Evolutionary conservation across 768 basidiomycete genomes (phyloP).

Genomic region (Naganishia randhawae): DNA sequence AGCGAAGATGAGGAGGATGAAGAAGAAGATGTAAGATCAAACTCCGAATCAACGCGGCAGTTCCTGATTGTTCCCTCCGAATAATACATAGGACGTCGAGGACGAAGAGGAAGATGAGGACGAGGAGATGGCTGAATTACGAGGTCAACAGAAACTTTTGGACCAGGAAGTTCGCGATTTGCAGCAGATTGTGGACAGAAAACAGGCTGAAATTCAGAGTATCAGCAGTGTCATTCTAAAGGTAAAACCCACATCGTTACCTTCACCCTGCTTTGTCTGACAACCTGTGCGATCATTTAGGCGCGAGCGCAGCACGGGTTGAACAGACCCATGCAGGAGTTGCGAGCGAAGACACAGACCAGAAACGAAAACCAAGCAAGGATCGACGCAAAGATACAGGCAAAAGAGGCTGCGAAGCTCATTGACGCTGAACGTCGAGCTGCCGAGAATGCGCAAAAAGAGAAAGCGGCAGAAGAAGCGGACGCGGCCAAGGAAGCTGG

Average conservation of each 20-base stretch:
- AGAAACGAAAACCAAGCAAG: constrained; percentile 24
- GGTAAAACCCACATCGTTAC: not conserved
- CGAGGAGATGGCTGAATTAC: constrained; percentile 25
- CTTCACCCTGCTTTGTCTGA: not conserved
- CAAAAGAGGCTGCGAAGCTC: constrained; percentile 18
- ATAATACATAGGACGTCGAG: constrained; percentile 12
- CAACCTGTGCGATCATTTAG: not conserved
- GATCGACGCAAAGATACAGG: constrained; percentile 25
- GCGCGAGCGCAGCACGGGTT: constrained; percentile 12
- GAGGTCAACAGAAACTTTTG: constrained; percentile 18
- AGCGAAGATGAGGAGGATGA: constrained; percentile 25
- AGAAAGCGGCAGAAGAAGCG: constrained; percentile 5
- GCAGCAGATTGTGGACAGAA: constrained; percentile 24
- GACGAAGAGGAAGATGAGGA: constrained; percentile 29
- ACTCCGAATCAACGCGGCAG: not conserved
- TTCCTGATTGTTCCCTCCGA: not conserved
- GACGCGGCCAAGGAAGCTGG: constrained; percentile 20
- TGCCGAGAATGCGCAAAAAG: constrained; percentile 11
- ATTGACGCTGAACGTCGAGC: constrained; percentile 16
- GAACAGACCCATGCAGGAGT: constrained; percentile 6
- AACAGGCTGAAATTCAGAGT: constrained; percentile 23
- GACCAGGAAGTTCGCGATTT: constrained; percentile 25
- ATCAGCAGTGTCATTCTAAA: constrained; percentile 19
- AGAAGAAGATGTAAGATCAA: constrained; percentile 23
- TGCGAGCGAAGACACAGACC: constrained; percentile 20